These are phyloP conservation scores for Leccinum fibrillosum DNA, from an alignment of 768 basidiomycete species.

Conservation along the genomic window DNA sequence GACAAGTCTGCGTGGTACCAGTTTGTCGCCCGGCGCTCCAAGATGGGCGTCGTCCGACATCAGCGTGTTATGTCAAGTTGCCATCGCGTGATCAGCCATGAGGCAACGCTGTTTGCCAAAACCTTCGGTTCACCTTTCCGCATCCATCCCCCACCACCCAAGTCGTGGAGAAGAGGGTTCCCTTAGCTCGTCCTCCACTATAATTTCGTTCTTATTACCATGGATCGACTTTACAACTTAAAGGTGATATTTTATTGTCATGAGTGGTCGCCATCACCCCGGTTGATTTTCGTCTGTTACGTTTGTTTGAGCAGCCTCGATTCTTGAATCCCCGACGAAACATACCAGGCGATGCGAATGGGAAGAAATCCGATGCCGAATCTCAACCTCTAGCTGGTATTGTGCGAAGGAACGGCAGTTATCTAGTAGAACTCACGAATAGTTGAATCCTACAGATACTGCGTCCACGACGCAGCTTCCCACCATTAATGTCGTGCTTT, in stretches of 20 bases:
- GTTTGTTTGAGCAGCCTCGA: constrained; percentile 3
- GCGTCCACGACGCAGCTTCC: background rate
- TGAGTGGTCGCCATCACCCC: background rate
- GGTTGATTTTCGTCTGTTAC: constrained; percentile 1
- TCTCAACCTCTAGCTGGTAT: constrained; percentile 7
- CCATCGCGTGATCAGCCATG: constrained; percentile 22
- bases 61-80: background rate
- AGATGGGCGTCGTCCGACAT: constrained; percentile 10
- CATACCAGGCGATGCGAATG: background rate
- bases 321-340: background rate
- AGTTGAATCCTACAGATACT: constrained; percentile 1
- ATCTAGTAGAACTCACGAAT: constrained; percentile 5
- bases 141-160: constrained; percentile 5
- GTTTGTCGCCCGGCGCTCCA: background rate
- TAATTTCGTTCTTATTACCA: constrained; percentile 4
- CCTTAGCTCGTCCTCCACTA: constrained; percentile 4
- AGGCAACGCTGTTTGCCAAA: constrained; percentile 13
- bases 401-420: background rate
- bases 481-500: constrained; percentile 36
- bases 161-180: constrained; percentile 3
- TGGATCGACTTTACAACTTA: background rate
- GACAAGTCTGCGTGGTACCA: background rate
- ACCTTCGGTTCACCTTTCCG: constrained; percentile 2
- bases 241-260: constrained; percentile 9
- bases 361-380: background rate